These are phyloP conservation scores for Lentinus tigrinus DNA, from an alignment of 768 basidiomycete genomes.

Conservation along the genomic window DNA sequence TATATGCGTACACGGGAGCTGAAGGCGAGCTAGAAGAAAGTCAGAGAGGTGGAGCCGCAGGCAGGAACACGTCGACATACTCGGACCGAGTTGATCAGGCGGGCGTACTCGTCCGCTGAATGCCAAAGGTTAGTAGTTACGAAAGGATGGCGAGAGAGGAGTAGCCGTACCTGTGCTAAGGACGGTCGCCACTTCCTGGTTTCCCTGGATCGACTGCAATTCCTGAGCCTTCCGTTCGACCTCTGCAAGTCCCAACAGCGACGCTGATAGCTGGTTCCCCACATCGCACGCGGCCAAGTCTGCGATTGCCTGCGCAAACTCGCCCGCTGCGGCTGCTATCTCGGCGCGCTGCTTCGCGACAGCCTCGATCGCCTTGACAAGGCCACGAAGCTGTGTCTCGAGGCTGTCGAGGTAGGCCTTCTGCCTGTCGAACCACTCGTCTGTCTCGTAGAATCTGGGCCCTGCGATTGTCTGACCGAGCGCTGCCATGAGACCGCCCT, in stretches of 20 bases:
- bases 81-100: constrained; percentile 83
- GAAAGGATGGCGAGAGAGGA: not conserved
- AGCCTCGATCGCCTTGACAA: constrained; percentile 83
- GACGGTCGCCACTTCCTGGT: constrained; percentile 79
- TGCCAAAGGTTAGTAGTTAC: not conserved
- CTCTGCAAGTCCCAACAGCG: constrained; percentile 68
- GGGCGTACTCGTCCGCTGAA: constrained; percentile 86
- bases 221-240: constrained; percentile 76
- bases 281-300: constrained; percentile 78
- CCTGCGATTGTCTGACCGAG: constrained; percentile 80
- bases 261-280: constrained; percentile 67
- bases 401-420: constrained; percentile 84
- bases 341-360: constrained; percentile 89
- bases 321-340: constrained; percentile 64
- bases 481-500: constrained; percentile 80
- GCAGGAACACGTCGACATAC: constrained; percentile 41
- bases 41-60: not conserved
- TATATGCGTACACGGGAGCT: constrained; percentile 82
- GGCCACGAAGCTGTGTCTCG: constrained; percentile 82
- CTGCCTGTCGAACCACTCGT: constrained; percentile 95
- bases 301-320: constrained; percentile 71
- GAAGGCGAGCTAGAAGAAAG: constrained; percentile 69
- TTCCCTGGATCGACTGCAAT: constrained; percentile 68
- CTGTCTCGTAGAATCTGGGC: constrained; percentile 83
- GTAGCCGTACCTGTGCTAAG: constrained; percentile 62